phyloP scores from a whole-genome alignment of 805 yeast species.

The Starmera dryadoides region DNA sequence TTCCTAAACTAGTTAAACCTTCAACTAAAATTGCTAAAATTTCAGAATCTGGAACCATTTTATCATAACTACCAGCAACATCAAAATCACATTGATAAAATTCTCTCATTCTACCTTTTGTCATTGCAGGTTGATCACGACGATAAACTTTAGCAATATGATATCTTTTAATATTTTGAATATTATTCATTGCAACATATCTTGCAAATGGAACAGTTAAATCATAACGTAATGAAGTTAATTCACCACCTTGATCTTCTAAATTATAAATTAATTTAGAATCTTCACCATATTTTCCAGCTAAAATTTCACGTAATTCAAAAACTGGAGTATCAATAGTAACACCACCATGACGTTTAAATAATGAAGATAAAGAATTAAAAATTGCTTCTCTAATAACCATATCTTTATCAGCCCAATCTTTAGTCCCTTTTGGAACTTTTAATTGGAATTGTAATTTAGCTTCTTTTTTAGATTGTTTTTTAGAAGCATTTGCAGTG shows the following conservation, averaged over 20 bases:
- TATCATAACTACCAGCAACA: constrained; percentile 86
- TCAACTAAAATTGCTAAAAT: constrained; percentile 73
- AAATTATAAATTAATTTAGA: constrained; percentile 92
- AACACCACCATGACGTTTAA: constrained; percentile 96
- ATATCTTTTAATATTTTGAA: constrained; percentile 83
- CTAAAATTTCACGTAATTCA: constrained; percentile 87
- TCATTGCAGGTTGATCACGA: constrained; percentile 99
- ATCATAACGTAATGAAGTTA: constrained; percentile 92
- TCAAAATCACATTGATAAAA: constrained; percentile 99
- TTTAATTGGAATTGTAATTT: constrained; percentile 67
- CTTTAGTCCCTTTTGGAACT: constrained; percentile 96
- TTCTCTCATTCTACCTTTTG: constrained; percentile 99
- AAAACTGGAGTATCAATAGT: constrained; percentile 98
- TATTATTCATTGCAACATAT: constrained; percentile 91
- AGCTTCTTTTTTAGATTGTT: constrained; percentile 24
- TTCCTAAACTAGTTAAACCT: constrained; percentile 79
- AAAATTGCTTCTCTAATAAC: constrained; percentile 86
- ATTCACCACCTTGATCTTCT: constrained; percentile 98
- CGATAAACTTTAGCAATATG: constrained; percentile 98
- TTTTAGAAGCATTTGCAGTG: constrained; percentile 2
- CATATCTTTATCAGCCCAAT: constrained; percentile 99
- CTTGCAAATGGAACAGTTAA: constrained; percentile 98
- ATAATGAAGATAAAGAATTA: constrained; percentile 58
- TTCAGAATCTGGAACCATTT: constrained; percentile 97
- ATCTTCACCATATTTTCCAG: constrained; percentile 98